Base-by-base conservation (phyloP, 139 green algal species). In the Coelastrella sp. region DNA sequence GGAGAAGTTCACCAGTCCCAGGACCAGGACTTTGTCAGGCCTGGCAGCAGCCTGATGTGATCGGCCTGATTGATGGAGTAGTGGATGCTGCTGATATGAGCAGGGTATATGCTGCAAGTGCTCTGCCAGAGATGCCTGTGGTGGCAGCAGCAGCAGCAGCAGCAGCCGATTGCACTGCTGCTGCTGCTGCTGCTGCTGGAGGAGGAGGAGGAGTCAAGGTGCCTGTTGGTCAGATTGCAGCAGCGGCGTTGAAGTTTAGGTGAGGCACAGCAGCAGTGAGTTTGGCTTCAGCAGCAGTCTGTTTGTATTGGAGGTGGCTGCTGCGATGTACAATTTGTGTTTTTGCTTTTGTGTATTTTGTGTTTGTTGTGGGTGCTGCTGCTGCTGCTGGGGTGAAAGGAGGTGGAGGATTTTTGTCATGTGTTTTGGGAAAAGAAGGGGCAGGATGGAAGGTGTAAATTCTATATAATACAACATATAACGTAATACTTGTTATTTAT, bases 161-260 rank as follows among this genome's bases (percentile, higher is more conserved):
- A 57, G 60, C 35, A 49, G 35, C 35, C 35, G 3, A 5, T 3
- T 49, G 1, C 35, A 49, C 35, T 58, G 14, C 56, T 82, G 75
- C 7, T 60, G 76, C 12, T 70, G 87, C 24, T 35, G 15, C 82
- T 66, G 61, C 12, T 15, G 63, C 22, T 10, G 22, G 81, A 24
- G 81, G 14, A 25, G 89, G 57, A 6, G 63, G 0, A 68, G 20
- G 24, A 58, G 87, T 27, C 85, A 92, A 65, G 87, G 59, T 86
- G 70, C 58, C 90, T 17, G 87, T 95, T 5, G 93, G 63, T 1
- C 9, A 87, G 6, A 58, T 95, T n/a, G 91, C 91, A 27, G 91
- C 90, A 4, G 88, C 89, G 6, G 92, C 92, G 17, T 66, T 94
- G 8, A 93, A 93, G 73, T 75, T 92, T 20, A 92, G 91, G 91